These are phyloP conservation scores for Arthroderma sp. DNA, from an alignment of 2,329 filamentous ascomycete species.

Conservation along the genomic window DNA sequence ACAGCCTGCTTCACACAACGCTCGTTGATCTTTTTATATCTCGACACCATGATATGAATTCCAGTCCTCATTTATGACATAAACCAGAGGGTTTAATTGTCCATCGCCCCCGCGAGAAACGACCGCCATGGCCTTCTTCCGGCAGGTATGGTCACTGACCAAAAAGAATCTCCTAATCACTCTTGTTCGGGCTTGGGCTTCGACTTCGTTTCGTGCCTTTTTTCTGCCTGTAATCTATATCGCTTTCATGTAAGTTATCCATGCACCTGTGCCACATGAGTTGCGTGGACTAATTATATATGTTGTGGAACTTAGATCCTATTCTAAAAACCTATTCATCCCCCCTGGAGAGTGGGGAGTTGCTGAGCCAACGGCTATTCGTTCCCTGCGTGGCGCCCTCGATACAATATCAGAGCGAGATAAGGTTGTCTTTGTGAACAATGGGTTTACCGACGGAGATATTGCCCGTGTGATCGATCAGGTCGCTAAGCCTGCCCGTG, in stretches of 20 bases:
- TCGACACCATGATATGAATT: too few relatives aligned
- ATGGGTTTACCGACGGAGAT: conserved; percentile 52
- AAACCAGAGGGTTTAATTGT: too few relatives aligned
- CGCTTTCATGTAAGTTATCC: conserved; percentile 26
- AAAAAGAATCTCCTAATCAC: conserved; percentile 46
- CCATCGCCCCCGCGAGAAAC: too few relatives aligned
- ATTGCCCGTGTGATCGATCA: conserved; percentile 58
- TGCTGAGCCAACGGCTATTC: conserved; percentile 47
- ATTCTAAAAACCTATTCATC: conserved; percentile 71
- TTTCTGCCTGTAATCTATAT: conserved; percentile 43
- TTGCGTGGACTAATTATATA: background rate
- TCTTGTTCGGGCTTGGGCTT: conserved; percentile 40
- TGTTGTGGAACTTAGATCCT: conserved; percentile 34
- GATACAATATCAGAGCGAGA: conserved; percentile 43
- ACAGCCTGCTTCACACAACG: too few relatives aligned
- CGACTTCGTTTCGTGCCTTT: conserved; percentile 43
- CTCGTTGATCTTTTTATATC: too few relatives aligned
- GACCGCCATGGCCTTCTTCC: conserved; percentile 20
- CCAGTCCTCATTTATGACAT: too few relatives aligned
- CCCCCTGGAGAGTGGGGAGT: conserved; percentile 66
- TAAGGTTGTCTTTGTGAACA: conserved; percentile 68
- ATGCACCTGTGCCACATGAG: background rate
- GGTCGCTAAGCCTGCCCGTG: conserved; percentile 45
- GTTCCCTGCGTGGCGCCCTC: conserved; percentile 53
- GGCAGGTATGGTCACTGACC: conserved; percentile 44